Percentiles rank a stretch among this genome's conserved stretches.
Evolutionary conservation across 805 yeast species (phyloP).

Genomic region (Kuraishia cidri): DNA sequence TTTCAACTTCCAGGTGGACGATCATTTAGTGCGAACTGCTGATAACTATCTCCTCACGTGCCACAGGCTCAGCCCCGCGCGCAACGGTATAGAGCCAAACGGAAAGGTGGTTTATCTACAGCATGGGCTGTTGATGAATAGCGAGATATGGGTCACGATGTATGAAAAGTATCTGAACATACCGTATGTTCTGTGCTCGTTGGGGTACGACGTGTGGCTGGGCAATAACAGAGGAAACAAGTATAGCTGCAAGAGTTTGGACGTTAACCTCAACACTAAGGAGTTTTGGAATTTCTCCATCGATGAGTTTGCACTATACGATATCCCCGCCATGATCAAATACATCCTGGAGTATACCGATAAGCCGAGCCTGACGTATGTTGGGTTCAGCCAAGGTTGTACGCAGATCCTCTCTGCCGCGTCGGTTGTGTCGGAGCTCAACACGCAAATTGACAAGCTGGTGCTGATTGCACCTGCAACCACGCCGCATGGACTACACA

Average conservation of each 20-base stretch:
- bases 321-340: slow-evolving; percentile 78
- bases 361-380: slow-evolving; percentile 43
- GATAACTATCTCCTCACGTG: slow-evolving; percentile 73
- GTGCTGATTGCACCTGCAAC: slow-evolving; percentile 92
- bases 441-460: slow-evolving; percentile 43
- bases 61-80: slow-evolving; percentile 49
- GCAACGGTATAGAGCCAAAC: slow-evolving; percentile 15
- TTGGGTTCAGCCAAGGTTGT: slow-evolving; percentile 92
- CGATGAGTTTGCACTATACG: slow-evolving; percentile 88
- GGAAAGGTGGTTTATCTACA: slow-evolving; percentile 68
- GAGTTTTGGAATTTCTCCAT: slow-evolving; percentile 85
- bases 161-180: slow-evolving; percentile 34
- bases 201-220: slow-evolving; percentile 91
- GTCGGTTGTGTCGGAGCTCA: slow-evolving; percentile 55
- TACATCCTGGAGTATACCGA: slow-evolving; percentile 38
- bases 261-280: slow-evolving; percentile 23
- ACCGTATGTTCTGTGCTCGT: slow-evolving; percentile 67
- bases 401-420: slow-evolving; percentile 88
- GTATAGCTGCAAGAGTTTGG: slow-evolving; percentile 73
- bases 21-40: slow-evolving; percentile 65
- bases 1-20: slow-evolving; percentile 66
- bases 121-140: slow-evolving; percentile 82
- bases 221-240: slow-evolving; percentile 91
- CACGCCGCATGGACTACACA: slow-evolving; percentile 78
- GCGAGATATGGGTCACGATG: slow-evolving; percentile 53